A percentile compares a stretch with the other conserved stretches of the same genome.
phyloP scores from a whole-genome alignment of 352 stramenopile genomes.

The Pythium periplocum region DNA sequence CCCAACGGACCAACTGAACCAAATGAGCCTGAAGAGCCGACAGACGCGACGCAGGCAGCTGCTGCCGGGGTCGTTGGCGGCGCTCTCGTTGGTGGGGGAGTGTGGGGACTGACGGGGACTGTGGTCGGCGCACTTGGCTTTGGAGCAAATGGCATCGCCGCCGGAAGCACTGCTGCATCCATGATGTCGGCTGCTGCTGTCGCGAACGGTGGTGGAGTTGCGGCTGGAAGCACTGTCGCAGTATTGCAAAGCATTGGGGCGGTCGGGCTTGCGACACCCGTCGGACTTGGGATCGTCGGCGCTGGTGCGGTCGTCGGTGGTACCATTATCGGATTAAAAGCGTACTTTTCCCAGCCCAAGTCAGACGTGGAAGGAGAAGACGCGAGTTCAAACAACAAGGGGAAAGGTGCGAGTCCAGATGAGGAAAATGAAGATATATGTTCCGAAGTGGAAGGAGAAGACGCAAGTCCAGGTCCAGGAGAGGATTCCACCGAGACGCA shows the following conservation, averaged over 20 bases:
- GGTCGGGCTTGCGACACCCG: slow-evolving; percentile 26
- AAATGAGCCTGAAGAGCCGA: too few species aligned
- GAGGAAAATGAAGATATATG: too few species aligned
- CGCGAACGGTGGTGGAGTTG: slow-evolving; percentile 41
- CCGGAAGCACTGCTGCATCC: slow-evolving; percentile 33
- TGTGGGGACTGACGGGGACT: slow-evolving; percentile 19
- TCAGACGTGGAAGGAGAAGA: too few species aligned
- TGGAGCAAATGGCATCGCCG: slow-evolving; percentile 28
- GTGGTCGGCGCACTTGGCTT: slow-evolving; percentile 33
- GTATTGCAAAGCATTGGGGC: slow-evolving; percentile 45
- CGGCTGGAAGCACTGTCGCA: slow-evolving; percentile 29
- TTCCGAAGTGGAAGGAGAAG: too few species aligned
- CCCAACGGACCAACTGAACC: too few species aligned
- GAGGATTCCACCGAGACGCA: too few species aligned
- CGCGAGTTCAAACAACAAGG: too few species aligned
- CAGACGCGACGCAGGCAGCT: background rate
- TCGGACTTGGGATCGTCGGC: slow-evolving; percentile 23
- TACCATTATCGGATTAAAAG: too few species aligned
- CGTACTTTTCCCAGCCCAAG: too few species aligned
- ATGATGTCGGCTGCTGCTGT: slow-evolving; percentile 57
- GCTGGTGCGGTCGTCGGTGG: slow-evolving; percentile 2
- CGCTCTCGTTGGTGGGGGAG: slow-evolving; percentile 14
- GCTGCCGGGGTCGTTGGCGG: slow-evolving; percentile 16
- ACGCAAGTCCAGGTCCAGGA: too few species aligned
- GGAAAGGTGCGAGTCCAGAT: too few species aligned